Evolutionary conservation across 306 rosid genomes (phyloP).

Genomic region (Astragalus membranaceus): DNA sequence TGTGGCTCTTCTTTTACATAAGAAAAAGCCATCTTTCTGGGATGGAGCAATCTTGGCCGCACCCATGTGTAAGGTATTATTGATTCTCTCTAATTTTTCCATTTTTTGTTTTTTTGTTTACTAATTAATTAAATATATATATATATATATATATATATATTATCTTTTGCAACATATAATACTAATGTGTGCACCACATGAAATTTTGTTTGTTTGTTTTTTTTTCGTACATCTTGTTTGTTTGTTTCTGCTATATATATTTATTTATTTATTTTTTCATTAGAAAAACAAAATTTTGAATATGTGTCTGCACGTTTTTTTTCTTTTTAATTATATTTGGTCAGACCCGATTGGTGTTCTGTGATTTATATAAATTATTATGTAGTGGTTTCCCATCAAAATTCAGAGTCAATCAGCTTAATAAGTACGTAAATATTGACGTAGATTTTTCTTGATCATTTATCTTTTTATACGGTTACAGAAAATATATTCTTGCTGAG

Average conservation of each 20-base stretch:
- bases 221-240: not conserved
- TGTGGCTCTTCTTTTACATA: slow-evolving; percentile 58
- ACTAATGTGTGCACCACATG: too few species aligned
- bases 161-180: too few species aligned
- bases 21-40: slow-evolving; percentile 62
- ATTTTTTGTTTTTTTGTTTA: too few species aligned
- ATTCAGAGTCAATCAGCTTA: not conserved
- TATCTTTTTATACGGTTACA: not conserved
- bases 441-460: too few species aligned
- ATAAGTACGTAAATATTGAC: not conserved
- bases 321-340: not conserved
- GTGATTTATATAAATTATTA: not conserved
- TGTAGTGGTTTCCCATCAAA: not conserved
- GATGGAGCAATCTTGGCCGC: slow-evolving; percentile 92
- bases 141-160: too few species aligned
- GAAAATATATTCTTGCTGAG: not conserved
- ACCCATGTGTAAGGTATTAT: slow-evolving; percentile 89
- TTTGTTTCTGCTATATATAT: not conserved
- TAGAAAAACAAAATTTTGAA: too few species aligned
- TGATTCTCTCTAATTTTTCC: not conserved
- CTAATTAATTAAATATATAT: too few species aligned
- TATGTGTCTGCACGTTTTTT: not conserved
- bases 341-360: not conserved
- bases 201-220: not conserved
- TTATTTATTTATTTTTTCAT: too few species aligned